Conservation (phyloP, 2,329 filamentous ascomycete genomes). For the Emmonsiellopsis sp. region DNA sequence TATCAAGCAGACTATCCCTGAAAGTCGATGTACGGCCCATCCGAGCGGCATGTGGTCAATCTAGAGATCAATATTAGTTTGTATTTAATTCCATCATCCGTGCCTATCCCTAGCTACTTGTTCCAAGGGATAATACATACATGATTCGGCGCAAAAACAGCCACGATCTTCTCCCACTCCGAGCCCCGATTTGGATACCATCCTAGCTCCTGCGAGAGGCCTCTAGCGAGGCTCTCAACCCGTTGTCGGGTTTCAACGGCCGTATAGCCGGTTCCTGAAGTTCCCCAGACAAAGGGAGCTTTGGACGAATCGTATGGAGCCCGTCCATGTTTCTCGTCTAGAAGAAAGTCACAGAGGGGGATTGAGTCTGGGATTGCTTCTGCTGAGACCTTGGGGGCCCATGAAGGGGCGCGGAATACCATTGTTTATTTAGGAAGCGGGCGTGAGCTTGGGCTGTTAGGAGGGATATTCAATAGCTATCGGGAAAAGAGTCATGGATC, state of each 20-base stretch:
- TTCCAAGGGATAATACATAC: slow-evolving; percentile 29
- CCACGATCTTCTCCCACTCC: slow-evolving; percentile 64
- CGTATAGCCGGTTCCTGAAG: slow-evolving; percentile 55
- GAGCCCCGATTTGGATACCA: slow-evolving; percentile 54
- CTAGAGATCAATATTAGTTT: slow-evolving; percentile 23
- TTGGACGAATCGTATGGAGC: slow-evolving; percentile 49
- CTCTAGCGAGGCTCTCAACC: slow-evolving; percentile 52
- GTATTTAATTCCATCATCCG: neutral
- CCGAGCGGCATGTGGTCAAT: slow-evolving; percentile 59
- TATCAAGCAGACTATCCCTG: slow-evolving; percentile 57
- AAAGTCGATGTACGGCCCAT: slow-evolving; percentile 60
- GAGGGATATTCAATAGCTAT: too few relatives aligned
- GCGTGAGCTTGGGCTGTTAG: too few relatives aligned
- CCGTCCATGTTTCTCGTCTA: slow-evolving; percentile 57
- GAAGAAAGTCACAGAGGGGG: slow-evolving; percentile 61
- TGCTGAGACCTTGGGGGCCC: slow-evolving; percentile 24
- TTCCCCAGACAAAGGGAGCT: slow-evolving; percentile 61
- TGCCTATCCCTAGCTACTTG: neutral
- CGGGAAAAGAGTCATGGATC: too few relatives aligned
- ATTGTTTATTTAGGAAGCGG: slow-evolving; percentile 11
- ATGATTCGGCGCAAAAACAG: slow-evolving; percentile 60
- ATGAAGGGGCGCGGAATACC: slow-evolving; percentile 26
- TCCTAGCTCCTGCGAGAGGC: slow-evolving; percentile 52
- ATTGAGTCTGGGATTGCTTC: slow-evolving; percentile 57
- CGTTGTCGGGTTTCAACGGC: slow-evolving; percentile 48